These are phyloP conservation scores for Solanum habrochaites DNA, from an alignment of 257 asterid species.

Conservation along the genomic window DNA sequence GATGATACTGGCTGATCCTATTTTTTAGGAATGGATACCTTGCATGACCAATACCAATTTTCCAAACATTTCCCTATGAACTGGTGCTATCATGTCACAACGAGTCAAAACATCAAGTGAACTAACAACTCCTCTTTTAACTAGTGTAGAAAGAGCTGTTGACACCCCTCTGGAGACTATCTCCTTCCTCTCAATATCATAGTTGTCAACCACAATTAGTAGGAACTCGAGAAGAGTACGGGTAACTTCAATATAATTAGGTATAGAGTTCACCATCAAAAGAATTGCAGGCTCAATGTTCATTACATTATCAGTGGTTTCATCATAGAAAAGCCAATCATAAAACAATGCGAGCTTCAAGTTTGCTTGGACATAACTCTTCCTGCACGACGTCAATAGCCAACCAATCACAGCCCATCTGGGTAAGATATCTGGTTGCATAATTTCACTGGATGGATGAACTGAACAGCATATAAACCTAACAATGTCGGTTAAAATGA, in stretches of 20 bases:
- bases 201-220: conserved; percentile 48
- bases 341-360: conserved; percentile 72
- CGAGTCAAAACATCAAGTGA: conserved; percentile 47
- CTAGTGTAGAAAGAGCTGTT: conserved; percentile 37
- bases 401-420: conserved; percentile 86
- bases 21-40: not conserved
- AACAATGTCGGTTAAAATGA: conserved; percentile 48
- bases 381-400: conserved; percentile 42
- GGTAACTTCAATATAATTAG: conserved; percentile 53
- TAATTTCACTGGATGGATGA: conserved; percentile 59
- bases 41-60: conserved; percentile 21
- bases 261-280: conserved; percentile 63
- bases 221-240: conserved; percentile 66
- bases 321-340: conserved; percentile 85
- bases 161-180: conserved; percentile 34
- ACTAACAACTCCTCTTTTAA: conserved; percentile 39
- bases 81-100: conserved; percentile 41
- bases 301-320: conserved; percentile 51
- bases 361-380: conserved; percentile 55
- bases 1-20: not conserved
- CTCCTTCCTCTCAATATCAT: conserved; percentile 63
- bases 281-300: conserved; percentile 63
- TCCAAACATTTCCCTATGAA: conserved; percentile 44
- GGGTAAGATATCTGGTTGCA: conserved; percentile 44
- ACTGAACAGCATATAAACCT: conserved; percentile 75